These are phyloP conservation scores for Neospermospora avenae DNA, from an alignment of 2,329 filamentous ascomycete genomes.

Conservation along the genomic window DNA sequence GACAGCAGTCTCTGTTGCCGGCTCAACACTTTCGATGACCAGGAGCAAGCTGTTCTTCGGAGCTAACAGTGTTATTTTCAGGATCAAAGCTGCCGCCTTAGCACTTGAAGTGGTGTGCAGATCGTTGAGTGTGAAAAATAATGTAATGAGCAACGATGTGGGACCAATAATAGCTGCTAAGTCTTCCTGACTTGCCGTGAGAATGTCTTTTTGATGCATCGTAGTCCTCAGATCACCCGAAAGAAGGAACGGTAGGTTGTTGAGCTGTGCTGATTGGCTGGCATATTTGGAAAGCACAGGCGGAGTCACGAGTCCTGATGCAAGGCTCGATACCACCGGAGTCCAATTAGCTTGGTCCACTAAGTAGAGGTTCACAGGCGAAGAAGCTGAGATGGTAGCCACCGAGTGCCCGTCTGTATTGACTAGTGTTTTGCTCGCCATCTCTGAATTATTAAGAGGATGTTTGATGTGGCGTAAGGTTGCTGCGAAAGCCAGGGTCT, in stretches of 20 bases:
- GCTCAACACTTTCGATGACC: conserved; percentile 85
- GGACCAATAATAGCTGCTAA: conserved; percentile 30
- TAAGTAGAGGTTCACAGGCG: conserved; percentile 50
- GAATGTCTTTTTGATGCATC: conserved; percentile 47
- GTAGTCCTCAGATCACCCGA: conserved; percentile 37
- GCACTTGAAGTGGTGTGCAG: conserved; percentile 71
- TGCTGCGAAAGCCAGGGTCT: conserved; percentile 57
- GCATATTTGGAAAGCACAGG: conserved; percentile 49
- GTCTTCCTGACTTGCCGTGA: conserved; percentile 38
- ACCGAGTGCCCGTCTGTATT: neutral
- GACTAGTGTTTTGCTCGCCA: neutral
- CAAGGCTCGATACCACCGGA: conserved; percentile 54
- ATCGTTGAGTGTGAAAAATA: conserved; percentile 93
- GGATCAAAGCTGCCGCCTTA: conserved; percentile 71
- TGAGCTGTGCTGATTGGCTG: conserved; percentile 42
- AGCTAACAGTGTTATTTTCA: conserved; percentile 58
- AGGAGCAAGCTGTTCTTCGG: conserved; percentile 63
- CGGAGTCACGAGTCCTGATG: conserved; percentile 50
- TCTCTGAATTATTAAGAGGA: conserved; percentile 14
- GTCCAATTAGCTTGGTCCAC: conserved; percentile 80
- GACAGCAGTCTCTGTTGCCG: conserved; percentile 75
- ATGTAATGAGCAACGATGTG: conserved; percentile 60
- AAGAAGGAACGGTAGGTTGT: conserved; percentile 43
- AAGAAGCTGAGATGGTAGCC: neutral
- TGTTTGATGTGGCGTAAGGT: conserved; percentile 55